phyloP scores from a whole-genome alignment of 208 protist species.

The Phytomonas sp. region DNA sequence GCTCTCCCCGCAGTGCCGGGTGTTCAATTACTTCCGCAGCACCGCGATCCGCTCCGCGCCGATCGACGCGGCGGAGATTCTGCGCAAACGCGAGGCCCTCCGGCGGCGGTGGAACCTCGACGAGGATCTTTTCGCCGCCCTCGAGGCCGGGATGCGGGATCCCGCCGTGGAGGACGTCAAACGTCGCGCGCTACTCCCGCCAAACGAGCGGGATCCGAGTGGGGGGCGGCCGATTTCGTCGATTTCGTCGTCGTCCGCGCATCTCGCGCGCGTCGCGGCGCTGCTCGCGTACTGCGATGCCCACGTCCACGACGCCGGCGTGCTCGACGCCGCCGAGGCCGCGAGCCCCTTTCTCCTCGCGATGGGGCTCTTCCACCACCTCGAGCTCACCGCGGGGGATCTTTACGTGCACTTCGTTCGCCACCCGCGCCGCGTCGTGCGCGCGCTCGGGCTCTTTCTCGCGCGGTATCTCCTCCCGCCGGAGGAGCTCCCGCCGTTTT shows the following conservation, averaged over 20 bases:
- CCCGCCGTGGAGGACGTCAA: neutral
- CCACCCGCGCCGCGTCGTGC: conserved; percentile 62
- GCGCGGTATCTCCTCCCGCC: conserved; percentile 57
- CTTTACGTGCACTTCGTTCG: conserved; percentile 44
- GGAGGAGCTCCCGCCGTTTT: conserved; percentile 66
- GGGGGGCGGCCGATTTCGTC: conserved; percentile 12
- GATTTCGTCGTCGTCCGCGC: conserved; percentile 18
- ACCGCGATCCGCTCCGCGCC: conserved; percentile 24
- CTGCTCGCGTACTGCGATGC: conserved; percentile 61
- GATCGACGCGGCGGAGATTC: conserved; percentile 31
- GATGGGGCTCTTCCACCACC: conserved; percentile 40
- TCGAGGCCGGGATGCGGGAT: conserved; percentile 20
- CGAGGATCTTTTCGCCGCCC: conserved; percentile 45
- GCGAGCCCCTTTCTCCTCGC: conserved; percentile 69
- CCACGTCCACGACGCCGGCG: conserved; percentile 61
- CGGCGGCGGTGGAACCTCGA: conserved; percentile 53
- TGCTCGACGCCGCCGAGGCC: conserved; percentile 56
- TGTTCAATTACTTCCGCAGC: conserved; percentile 29
- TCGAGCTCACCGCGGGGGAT: conserved; percentile 44
- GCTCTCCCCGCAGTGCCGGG: conserved; percentile 29
- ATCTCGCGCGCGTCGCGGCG: conserved; percentile 38
- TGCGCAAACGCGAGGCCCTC: conserved; percentile 39
- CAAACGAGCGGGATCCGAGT: neutral
- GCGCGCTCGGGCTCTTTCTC: conserved; percentile 61
- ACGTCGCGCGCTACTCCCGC: too few species aligned